Base-by-base conservation (phyloP, 148 eudicot genomes). In the Spergularia marina region DNA sequence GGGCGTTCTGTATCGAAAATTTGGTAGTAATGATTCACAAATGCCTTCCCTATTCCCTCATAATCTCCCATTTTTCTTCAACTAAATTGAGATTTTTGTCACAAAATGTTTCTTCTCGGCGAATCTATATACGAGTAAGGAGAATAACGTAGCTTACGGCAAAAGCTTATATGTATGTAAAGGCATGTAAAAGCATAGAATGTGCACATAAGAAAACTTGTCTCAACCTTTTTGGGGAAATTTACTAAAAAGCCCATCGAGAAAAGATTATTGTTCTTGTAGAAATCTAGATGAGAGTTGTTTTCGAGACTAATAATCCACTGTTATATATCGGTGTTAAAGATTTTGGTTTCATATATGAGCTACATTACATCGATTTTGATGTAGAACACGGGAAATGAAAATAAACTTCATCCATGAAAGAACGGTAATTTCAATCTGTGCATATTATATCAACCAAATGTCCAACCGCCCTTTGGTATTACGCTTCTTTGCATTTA, bases 11-110 rank as follows among this genome's bases (percentile, higher is more conserved):
- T 85, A 63, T 92, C 98, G 15, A 92, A 92, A 5, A 89, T 75
- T 44, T 84, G 51, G 86, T 90, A 92, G 81, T 90, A 92, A 54
- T 89, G 91, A 41, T 87, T 87, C 60, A 90, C 91, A 82, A 92
- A 90, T 69, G 93, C 91, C 77, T 78, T 86, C 61, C 93, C 96
- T 41, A 90, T 85, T n/a, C 66, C 71, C 70, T 90, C 93, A 18
- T 81, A 80, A 23, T 84, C 89, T 56, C 86, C 97, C 92, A 90
- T 88, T 72, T 74, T 47, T 5, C 17, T 78, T n/a, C 70, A 68
- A 41, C 23, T 73, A 34, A 60, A 34, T 55, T 8, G 36, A 39
- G 60, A 53, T 71, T 41, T 30, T 5, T 78, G 52, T 23, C 1
- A 5, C n/a, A 44, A 52, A 30, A 34, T 15, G 23, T 67, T 10